Evolutionary conservation across 192 early-diverging fungal genomes (phyloP), one percentile per base, ranked within the genome.

Genomic region (Coemansia reversa): DNA sequence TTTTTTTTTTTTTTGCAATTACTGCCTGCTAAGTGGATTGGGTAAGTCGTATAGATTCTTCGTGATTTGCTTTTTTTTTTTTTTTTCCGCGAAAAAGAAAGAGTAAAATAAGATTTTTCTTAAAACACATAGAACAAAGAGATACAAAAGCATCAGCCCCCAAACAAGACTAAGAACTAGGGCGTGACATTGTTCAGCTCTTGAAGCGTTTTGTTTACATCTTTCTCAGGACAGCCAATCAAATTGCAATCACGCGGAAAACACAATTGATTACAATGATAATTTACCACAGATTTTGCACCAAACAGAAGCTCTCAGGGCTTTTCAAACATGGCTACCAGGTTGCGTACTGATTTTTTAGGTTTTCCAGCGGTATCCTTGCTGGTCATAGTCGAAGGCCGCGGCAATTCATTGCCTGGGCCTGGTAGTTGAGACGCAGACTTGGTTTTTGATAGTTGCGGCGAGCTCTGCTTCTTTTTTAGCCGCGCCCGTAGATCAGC

Each of bases 401-500:
- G 49, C 5, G 58, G 27, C 32, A 19, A 9, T 6, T 60, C 1
- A 18, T 70, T 76, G 54, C 20, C 20, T 51, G 56, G 55, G 14
- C 4, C 39, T 23, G 53, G 32, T 42, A 51, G 49, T 52, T 67
- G 58, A 47, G 59, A 53, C 39, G 64, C 63, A 22, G 29, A 39
- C 24, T 39, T 51, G 11, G 60, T 28, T 1, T 67, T 70, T 2
- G 30, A 32, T n/a, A 79, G 56, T 39, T 50, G 29, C 5, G 76
- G 72, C 2, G 76, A 63, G 57, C 76, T 79, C 65, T 79, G 66
- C 54, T 79, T 79, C 48, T 70, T 79, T 55, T 74, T 74, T 29
- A 79, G 71, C 57, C 76, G 66, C 33, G 68, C 64, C 27, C 76
- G 76, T 12, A 56, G 67, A 30, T 74, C 71, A 3, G 76, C 71